Evolutionary conservation across 331 rosid genomes (phyloP).

Genomic region (Ulmus americana): DNA sequence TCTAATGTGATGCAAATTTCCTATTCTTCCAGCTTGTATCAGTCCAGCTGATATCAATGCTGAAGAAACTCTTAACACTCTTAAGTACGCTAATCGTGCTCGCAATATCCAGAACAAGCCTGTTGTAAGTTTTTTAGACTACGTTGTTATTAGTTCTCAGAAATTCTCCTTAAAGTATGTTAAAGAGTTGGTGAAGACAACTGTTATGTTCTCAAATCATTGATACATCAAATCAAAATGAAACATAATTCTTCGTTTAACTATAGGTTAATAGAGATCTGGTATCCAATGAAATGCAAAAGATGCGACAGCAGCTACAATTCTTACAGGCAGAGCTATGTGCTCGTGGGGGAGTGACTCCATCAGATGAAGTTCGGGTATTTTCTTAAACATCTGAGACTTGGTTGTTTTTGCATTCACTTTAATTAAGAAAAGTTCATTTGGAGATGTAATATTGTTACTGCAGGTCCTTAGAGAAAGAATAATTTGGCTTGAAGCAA

Average conservation of each 20-base stretch:
- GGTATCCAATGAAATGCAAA: conserved; percentile 71
- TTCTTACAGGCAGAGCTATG: conserved; percentile 69
- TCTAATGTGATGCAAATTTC: conserved; percentile 23
- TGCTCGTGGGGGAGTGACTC: conserved; percentile 49
- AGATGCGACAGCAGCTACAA: conserved; percentile 65
- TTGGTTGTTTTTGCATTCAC: background rate
- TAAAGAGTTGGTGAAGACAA: conserved; percentile 8
- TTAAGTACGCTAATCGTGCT: conserved; percentile 83
- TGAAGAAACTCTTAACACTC: conserved; percentile 75
- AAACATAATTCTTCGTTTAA: conserved; percentile 11
- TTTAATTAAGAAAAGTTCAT: conserved; percentile 8
- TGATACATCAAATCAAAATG: background rate
- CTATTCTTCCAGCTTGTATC: conserved; percentile 56
- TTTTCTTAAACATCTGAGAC: conserved; percentile 6
- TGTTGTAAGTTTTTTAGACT: conserved; percentile 48
- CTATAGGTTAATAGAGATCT: conserved; percentile 69
- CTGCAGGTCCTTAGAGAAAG: conserved; percentile 61
- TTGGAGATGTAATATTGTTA: conserved; percentile 23
- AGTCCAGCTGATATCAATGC: conserved; percentile 83
- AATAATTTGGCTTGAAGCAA: conserved; percentile 67
- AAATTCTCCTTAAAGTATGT: conserved; percentile 12
- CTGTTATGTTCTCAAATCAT: conserved; percentile 18
- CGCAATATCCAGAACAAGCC: conserved; percentile 87
- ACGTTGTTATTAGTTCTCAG: conserved; percentile 7
- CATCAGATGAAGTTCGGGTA: conserved; percentile 63